A percentile compares a stretch with the other conserved stretches of the same genome.
These are phyloP conservation scores for Fraxinus dipetala DNA, from an alignment of 305 asterid genomes.

Conservation along the genomic window DNA sequence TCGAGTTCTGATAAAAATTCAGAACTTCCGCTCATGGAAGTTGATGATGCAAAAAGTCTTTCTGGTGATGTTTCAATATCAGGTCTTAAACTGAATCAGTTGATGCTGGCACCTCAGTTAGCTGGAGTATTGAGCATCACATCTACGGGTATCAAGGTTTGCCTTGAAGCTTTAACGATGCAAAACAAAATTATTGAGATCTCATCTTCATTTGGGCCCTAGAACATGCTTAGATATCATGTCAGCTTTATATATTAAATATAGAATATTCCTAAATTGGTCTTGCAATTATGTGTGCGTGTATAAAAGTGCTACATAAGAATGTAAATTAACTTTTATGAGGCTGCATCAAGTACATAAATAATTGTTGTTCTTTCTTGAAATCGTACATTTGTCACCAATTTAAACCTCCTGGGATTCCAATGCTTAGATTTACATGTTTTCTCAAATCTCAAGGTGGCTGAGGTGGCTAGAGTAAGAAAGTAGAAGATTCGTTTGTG, in stretches of 20 bases:
- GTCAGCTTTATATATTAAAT: not conserved
- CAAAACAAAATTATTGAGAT: not conserved
- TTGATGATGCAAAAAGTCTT: slow-evolving; percentile 48
- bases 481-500: not conserved
- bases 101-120: slow-evolving; percentile 97
- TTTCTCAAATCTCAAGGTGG: slow-evolving; percentile 18
- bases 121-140: slow-evolving; percentile 81
- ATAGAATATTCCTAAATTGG: not conserved
- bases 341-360: not conserved
- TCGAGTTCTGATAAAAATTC: slow-evolving; percentile 32
- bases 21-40: slow-evolving; percentile 34
- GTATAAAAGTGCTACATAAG: not conserved
- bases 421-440: not conserved
- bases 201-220: slow-evolving; percentile 19
- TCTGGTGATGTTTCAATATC: slow-evolving; percentile 89
- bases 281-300: not conserved
- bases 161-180: slow-evolving; percentile 22
- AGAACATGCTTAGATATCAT: not conserved
- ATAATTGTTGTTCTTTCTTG: not conserved
- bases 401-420: not conserved
- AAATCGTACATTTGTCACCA: not conserved
- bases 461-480: slow-evolving; percentile 12
- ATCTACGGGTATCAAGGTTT: slow-evolving; percentile 73
- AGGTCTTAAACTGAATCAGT: slow-evolving; percentile 90
- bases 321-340: not conserved